Base-by-base conservation (phyloP, 371 early-diverging fungal species). In the Mucor racemosus region DNA sequence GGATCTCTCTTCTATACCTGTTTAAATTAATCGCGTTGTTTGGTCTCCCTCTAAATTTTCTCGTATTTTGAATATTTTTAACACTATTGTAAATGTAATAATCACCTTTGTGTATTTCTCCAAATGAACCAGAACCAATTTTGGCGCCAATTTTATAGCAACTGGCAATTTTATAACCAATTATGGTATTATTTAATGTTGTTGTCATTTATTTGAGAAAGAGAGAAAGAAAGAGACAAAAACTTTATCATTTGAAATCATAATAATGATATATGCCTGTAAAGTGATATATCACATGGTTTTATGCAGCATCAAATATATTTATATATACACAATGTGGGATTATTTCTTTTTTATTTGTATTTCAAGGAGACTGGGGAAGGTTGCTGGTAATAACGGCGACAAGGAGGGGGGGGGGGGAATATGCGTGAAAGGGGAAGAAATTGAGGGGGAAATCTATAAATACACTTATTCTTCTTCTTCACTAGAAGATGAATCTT, bases 61-160 rank as follows among this genome's bases (percentile, higher is more conserved):
- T 63, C 39, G 14, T 42, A 36, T 64, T 35, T 56, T 58, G 50
- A 50, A 50, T 50, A 50, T 50, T 48, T 50, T 21, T 10, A 50
- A 50, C 50, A 50, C 50, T 19, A 48, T 19, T 21, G 26, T 9
- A 50, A 50, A 50, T 50, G 50, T 11, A 21, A 50, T 50, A 26
- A 10, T 69, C 79, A 90, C 94, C 95, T 58, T 94, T 87, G 79
- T 94, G 97, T 72, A 99, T 97, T 73, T 98, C 98, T 40, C 99
- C 99, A 88, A 99, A 99, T 38, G 95, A 93, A 62, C 99, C 99
- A 36, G 93, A 90, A 54, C 98, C 97, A 75, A 99, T 95, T 84
- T 97, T 97, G 59, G 92, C 83, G 36, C 94, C 94, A 63, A 99
- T 79, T 69, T 90, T 81, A 84, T 94, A 97, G 76, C 91, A 91